Evolutionary conservation across 2,329 filamentous ascomycete species (phyloP).

Genomic region (Fusarium decemcellulare): DNA sequence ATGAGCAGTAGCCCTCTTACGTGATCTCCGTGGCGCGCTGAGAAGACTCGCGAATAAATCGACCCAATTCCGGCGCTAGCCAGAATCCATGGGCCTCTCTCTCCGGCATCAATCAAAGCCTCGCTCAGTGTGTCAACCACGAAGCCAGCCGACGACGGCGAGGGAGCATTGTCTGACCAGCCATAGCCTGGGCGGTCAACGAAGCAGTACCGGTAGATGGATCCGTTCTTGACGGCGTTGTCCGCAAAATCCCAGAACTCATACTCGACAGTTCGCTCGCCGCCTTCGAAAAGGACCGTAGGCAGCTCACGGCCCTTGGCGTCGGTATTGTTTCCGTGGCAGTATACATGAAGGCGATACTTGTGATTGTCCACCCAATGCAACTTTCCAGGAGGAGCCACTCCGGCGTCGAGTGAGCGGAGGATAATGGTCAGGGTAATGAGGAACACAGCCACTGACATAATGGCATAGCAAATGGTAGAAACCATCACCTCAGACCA

Average conservation of each 20-base stretch:
- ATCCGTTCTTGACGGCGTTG: constrained; percentile 81
- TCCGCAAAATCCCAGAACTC: constrained; percentile 86
- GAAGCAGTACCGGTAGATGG: constrained; percentile 92
- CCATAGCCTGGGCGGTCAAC: constrained; percentile 92
- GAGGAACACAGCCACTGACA: constrained; percentile 78
- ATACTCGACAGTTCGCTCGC: constrained; percentile 83
- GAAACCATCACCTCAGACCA: constrained; percentile 87
- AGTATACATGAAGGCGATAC: constrained; percentile 90
- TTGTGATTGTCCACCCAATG: constrained; percentile 88
- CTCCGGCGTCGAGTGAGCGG: constrained; percentile 82
- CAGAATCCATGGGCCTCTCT: constrained; percentile 90
- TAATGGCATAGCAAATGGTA: constrained; percentile 78
- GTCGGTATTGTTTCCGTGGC: constrained; percentile 77
- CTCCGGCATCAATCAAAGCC: constrained; percentile 83
- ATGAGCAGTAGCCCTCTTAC: constrained; percentile 87
- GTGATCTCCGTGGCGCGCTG: constrained; percentile 81
- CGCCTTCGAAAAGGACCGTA: constrained; percentile 89
- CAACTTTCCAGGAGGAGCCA: constrained; percentile 80
- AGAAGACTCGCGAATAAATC: constrained; percentile 92
- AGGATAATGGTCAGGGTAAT: constrained; percentile 86
- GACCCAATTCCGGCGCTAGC: constrained; percentile 89
- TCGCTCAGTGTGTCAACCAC: constrained; percentile 91
- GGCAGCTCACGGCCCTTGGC: constrained; percentile 69
- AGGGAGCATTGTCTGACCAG: constrained; percentile 92
- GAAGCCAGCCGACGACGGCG: constrained; percentile 93